Base-by-base conservation (phyloP, 2,329 filamentous ascomycete species). In the Claviceps cyperi region DNA sequence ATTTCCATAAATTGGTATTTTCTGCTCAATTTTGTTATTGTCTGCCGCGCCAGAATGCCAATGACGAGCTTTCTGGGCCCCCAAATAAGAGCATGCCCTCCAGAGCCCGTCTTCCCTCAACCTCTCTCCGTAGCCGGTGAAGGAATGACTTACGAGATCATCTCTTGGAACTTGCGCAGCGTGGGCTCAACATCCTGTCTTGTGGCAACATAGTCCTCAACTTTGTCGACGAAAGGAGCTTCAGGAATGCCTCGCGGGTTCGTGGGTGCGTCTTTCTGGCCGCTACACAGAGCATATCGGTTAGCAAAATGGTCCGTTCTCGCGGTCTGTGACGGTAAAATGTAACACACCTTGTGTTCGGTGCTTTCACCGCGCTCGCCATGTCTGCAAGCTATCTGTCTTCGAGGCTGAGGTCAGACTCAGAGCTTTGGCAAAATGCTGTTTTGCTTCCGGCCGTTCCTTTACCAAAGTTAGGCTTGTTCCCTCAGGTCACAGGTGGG, bases 1-100 rank as follows among this genome's bases (percentile, higher is more conserved):
- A 84, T 75, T 70, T 97, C 89, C 92, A 98, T 98, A 71, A 97
- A 98, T 67, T 97, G 92, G 72, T 98, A 98, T 76, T 98, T 98
- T 59, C 89, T 94, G 64, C 22, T 24, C 46, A 9, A 19, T 19
- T 21, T 11, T 50, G 51, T 56, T 52, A 55, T 14, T 37, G 45
- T 36, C 15, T 22, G 38, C 43, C 36, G n/a, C 21, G 28, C 13
- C 35, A 8, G n/a, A 28, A 28, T 17, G 46, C 19, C 24, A 28
- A 41, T 36, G 24, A 4, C 24, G 32, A 35, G 17, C 35, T 39
- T 22, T 17, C 15, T 2, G 19, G 6, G 22, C 17, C 8, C 9
- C 28, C 28, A 11, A 32, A 32, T 11, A 32, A 32, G 9, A 32
- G 28, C 28, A 32, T 32, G 28, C 3, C 28, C 9, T 11, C 28